phyloP scores from a whole-genome alignment of 805 yeast species.

The Yarrowia deformans region DNA sequence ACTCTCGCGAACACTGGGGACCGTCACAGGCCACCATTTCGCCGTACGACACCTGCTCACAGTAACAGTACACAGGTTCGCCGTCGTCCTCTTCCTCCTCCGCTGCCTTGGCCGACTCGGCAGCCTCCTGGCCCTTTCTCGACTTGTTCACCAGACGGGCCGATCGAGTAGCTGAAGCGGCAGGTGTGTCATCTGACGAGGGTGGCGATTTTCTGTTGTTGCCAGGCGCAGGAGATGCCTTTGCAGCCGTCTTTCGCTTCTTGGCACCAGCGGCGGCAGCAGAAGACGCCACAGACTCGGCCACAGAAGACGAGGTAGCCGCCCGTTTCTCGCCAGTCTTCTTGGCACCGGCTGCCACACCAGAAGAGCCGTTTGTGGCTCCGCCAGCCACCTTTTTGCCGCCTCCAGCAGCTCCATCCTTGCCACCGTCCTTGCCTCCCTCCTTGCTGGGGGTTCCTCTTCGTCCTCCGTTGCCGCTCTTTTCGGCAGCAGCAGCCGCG shows the following conservation, averaged over 20 bases:
- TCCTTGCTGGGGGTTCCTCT: conserved; percentile 24
- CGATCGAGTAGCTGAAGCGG: conserved; percentile 16
- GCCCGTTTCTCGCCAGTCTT: conserved; percentile 20
- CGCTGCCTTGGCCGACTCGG: conserved; percentile 28
- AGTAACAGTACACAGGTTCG: conserved; percentile 93
- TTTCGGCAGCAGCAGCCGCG: conserved; percentile 46
- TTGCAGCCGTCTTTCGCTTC: conserved; percentile 20
- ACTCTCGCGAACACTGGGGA: conserved; percentile 85
- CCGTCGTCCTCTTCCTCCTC: conserved; percentile 50
- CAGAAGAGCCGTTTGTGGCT: background rate
- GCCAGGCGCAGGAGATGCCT: conserved; percentile 16
- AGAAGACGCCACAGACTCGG: background rate
- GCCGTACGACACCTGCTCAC: conserved; percentile 96
- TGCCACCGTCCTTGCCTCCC: conserved; percentile 26
- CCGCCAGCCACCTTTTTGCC: conserved; percentile 5
- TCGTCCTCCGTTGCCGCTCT: conserved; percentile 23
- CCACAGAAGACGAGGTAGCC: background rate
- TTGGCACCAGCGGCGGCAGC: conserved; percentile 4
- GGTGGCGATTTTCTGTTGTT: conserved; percentile 26
- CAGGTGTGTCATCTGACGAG: conserved; percentile 32
- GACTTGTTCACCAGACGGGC: conserved; percentile 30
- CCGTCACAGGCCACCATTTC: conserved; percentile 99
- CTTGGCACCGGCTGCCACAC: conserved; percentile 8
- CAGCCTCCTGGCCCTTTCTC: conserved; percentile 31
- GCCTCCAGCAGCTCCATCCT: background rate